Evolutionary conservation across 805 yeast species (phyloP).

Genomic region (Crinitomyces ghanaensis): DNA sequence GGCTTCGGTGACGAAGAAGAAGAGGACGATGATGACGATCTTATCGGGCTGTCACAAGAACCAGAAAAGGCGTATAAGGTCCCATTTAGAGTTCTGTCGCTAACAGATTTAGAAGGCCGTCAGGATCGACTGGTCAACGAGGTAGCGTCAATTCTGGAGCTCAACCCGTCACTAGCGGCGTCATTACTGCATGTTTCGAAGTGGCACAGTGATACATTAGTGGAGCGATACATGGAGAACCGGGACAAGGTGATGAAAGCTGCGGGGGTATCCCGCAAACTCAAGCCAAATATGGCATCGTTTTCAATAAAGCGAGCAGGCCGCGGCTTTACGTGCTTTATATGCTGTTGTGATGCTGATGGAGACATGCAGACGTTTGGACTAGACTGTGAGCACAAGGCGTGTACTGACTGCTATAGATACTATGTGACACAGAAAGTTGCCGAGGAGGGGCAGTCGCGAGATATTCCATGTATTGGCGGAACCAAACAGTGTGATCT

Average conservation of each 20-base stretch:
- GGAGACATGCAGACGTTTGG: constrained; percentile 35
- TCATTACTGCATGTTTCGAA: constrained; percentile 36
- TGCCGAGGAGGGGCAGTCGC: constrained; percentile 23
- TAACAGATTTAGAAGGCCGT: constrained; percentile 16
- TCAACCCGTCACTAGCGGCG: constrained; percentile 31
- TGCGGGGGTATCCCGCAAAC: constrained; percentile 27
- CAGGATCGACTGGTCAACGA: constrained; percentile 27
- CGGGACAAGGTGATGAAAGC: constrained; percentile 26
- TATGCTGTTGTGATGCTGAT: constrained; percentile 62
- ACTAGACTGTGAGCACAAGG: constrained; percentile 59
- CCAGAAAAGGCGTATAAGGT: constrained; percentile 14
- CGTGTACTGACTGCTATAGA: constrained; percentile 58
- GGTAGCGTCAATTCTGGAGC: constrained; percentile 29
- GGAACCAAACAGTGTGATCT: constrained; percentile 34
- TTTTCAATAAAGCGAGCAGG: not conserved
- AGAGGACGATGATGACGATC: constrained; percentile 16
- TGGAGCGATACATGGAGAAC: constrained; percentile 44
- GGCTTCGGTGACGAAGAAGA: constrained; percentile 11
- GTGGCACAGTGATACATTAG: constrained; percentile 49
- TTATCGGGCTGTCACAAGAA: constrained; percentile 6
- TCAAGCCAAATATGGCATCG: not conserved
- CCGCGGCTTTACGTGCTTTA: constrained; percentile 37
- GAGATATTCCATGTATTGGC: constrained; percentile 52
- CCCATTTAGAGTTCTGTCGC: constrained; percentile 13
- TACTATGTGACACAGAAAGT: constrained; percentile 42